Percentiles rank a stretch among this genome's conserved stretches.
Evolutionary conservation across 2,329 filamentous ascomycete species (phyloP).

Genomic region (Orbilia blumenaviensis): DNA sequence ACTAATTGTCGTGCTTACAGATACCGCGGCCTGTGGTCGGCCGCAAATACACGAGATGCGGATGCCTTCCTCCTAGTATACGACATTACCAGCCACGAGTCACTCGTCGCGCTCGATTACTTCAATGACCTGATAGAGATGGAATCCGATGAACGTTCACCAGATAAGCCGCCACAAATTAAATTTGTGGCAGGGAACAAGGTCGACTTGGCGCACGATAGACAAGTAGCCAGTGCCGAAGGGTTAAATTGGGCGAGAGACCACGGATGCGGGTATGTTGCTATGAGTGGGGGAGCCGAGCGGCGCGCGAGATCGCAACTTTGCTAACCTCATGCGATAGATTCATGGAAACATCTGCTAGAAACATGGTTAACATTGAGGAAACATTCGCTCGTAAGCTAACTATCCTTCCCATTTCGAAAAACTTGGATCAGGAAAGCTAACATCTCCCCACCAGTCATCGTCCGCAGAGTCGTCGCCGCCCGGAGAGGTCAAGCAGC

Average conservation of each 20-base stretch:
- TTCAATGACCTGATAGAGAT: constrained; percentile 86
- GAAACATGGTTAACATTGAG: constrained; percentile 86
- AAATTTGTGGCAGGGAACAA: constrained; percentile 89
- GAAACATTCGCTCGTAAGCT: constrained; percentile 75
- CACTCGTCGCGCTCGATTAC: constrained; percentile 76
- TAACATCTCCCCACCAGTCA: constrained; percentile 20
- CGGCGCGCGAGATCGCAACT: neutral
- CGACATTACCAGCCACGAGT: constrained; percentile 78
- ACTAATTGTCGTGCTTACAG: constrained; percentile 23
- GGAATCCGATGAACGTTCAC: constrained; percentile 71
- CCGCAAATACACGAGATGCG: constrained; percentile 74
- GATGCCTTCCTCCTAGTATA: constrained; percentile 88
- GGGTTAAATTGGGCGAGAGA: constrained; percentile 80
- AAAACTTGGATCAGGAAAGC: neutral
- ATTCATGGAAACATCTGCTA: constrained; percentile 88
- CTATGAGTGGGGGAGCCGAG: neutral
- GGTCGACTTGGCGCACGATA: constrained; percentile 77
- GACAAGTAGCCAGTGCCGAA: constrained; percentile 74
- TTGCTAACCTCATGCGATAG: neutral
- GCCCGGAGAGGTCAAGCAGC: constrained; percentile 40
- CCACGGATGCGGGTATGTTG: constrained; percentile 70
- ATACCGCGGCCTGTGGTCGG: constrained; percentile 85
- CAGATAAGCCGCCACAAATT: constrained; percentile 67
- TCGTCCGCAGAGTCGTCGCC: constrained; percentile 46
- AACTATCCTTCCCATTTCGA: neutral